These are phyloP conservation scores for Podospora pseudopauciseta DNA, from an alignment of 495 filamentous ascomycete genomes.

Conservation along the genomic window DNA sequence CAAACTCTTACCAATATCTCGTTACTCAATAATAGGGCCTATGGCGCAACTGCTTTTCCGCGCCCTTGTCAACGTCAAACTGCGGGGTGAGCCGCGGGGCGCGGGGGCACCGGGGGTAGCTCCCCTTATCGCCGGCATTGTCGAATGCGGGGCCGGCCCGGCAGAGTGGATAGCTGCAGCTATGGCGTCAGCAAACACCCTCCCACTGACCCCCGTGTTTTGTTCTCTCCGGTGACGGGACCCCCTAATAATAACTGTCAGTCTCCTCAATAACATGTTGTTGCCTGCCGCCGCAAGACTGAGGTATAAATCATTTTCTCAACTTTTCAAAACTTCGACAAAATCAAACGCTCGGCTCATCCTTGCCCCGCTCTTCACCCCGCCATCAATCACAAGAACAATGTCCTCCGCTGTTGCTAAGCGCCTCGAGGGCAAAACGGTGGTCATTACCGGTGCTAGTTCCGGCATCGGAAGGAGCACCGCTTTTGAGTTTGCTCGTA, in stretches of 20 bases:
- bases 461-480: conserved; percentile 87
- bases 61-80: not conserved
- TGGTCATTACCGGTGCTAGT: conserved; percentile 88
- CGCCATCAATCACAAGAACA: conserved; percentile 20
- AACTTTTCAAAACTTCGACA: not conserved
- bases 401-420: conserved; percentile 69
- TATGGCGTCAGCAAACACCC: not conserved
- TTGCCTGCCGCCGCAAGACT: not conserved
- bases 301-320: not conserved
- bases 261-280: not conserved
- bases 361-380: conserved; percentile 1
- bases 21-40: not conserved
- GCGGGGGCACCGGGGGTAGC: not conserved
- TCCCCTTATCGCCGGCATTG: conserved; percentile 1
- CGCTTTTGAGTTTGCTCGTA: conserved; percentile 88
- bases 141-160: not conserved
- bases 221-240: not conserved
- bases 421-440: conserved; percentile 90
- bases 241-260: not conserved
- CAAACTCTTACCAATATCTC: not conserved
- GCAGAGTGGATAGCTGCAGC: not conserved
- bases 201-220: not conserved
- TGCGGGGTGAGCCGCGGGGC: not conserved
- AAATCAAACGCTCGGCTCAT: not conserved
- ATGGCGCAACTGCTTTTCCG: not conserved